Percentiles rank a stretch among this genome's conserved stretches.
Evolutionary conservation across 805 yeast genomes (phyloP).

Genomic region (Candida nonsorbophila): DNA sequence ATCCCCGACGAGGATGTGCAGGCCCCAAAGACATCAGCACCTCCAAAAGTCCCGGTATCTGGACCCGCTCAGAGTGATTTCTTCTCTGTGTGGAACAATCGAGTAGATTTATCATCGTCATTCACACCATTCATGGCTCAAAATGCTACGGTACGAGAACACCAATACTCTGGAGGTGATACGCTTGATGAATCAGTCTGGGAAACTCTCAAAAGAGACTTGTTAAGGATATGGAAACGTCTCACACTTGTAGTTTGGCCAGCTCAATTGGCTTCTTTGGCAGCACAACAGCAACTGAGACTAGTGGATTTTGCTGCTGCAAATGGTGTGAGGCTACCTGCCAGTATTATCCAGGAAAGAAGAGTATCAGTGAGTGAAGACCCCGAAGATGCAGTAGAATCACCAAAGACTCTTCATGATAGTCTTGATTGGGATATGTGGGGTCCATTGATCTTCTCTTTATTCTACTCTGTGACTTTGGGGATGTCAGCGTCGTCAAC

Average conservation of each 20-base stretch:
- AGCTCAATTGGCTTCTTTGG: slow-evolving; percentile 30
- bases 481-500: slow-evolving; percentile 41
- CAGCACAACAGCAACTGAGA: slow-evolving; percentile 26
- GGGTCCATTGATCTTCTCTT: slow-evolving; percentile 67
- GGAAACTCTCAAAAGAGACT: slow-evolving; percentile 43
- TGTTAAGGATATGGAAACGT: slow-evolving; percentile 29
- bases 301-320: slow-evolving; percentile 28
- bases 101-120: slow-evolving; percentile 28
- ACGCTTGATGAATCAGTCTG: slow-evolving; percentile 68
- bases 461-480: slow-evolving; percentile 49
- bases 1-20: slow-evolving; percentile 30
- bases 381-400: slow-evolving; percentile 16
- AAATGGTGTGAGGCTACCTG: slow-evolving; percentile 32
- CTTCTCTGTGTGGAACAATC: slow-evolving; percentile 7
- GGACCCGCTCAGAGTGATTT: slow-evolving; percentile 1
- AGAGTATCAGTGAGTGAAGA: slow-evolving; percentile 22
- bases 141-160: slow-evolving; percentile 28
- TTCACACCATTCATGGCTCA: slow-evolving; percentile 25
- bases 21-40: slow-evolving; percentile 1
- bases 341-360: slow-evolving; percentile 21
- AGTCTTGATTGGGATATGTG: slow-evolving; percentile 57
- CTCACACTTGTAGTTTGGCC: slow-evolving; percentile 42
- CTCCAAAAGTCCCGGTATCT: slow-evolving; percentile 1
- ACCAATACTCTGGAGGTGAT: slow-evolving; percentile 62
- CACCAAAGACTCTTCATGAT: slow-evolving; percentile 22